Evolutionary conservation across 192 early-diverging fungal genomes (phyloP).

Genomic region (Coemansia sp.): DNA sequence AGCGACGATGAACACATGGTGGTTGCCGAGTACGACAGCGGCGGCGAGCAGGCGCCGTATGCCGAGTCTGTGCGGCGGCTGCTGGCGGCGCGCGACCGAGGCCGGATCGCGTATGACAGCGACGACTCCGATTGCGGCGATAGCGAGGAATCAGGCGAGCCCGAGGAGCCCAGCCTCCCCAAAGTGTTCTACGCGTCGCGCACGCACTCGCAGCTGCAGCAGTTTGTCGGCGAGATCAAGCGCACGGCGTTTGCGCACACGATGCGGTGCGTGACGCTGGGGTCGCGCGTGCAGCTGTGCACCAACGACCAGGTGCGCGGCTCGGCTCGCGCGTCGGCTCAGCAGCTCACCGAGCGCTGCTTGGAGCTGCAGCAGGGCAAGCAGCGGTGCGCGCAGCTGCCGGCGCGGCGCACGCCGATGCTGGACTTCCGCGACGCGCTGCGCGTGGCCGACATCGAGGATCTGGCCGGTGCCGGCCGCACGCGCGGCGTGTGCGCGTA

Average conservation of each 20-base stretch:
- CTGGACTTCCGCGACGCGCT: constrained; percentile 57
- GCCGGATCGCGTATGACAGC: constrained; percentile 12
- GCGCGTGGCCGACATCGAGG: constrained; percentile 77
- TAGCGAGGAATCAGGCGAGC: constrained; percentile 17
- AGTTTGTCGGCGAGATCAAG: constrained; percentile 80
- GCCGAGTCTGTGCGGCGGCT: constrained; percentile 57
- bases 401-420: constrained; percentile 50
- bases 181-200: constrained; percentile 67
- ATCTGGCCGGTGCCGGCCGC: constrained; percentile 64
- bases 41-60: constrained; percentile 51
- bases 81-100: constrained; percentile 37
- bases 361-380: constrained; percentile 67
- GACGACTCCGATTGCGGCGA: constrained; percentile 19
- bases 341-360: constrained; percentile 79
- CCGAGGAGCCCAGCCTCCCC: constrained; percentile 42
- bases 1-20: constrained; percentile 3
- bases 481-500: constrained; percentile 68
- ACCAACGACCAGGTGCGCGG: constrained; percentile 67
- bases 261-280: constrained; percentile 65
- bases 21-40: constrained; percentile 14
- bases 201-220: constrained; percentile 88
- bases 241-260: constrained; percentile 64
- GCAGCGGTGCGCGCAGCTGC: constrained; percentile 54
- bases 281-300: constrained; percentile 79
- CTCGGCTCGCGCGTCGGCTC: constrained; percentile 1